These are phyloP conservation scores for Vitis amurensis DNA, from an alignment of 164 flowering plant species.

Conservation along the genomic window DNA sequence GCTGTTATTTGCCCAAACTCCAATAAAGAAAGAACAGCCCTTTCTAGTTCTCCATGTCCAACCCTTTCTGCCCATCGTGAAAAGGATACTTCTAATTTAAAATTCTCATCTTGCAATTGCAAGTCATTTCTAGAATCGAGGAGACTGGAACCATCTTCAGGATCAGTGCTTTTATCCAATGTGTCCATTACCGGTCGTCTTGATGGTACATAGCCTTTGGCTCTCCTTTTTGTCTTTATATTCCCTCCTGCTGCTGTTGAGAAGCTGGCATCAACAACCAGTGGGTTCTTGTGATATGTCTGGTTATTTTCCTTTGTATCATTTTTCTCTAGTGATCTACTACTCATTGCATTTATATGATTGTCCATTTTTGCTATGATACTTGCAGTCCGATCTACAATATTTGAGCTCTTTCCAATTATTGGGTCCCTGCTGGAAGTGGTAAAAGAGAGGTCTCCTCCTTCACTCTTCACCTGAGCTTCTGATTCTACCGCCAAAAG, in stretches of 20 bases:
- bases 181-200: conserved; percentile 52
- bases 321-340: conserved; percentile 45
- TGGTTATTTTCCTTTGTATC: conserved; percentile 56
- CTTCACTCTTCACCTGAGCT: conserved; percentile 73
- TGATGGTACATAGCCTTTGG: conserved; percentile 56
- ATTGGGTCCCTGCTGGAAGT: conserved; percentile 35
- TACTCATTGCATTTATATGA: conserved; percentile 59
- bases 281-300: conserved; percentile 36
- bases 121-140: conserved; percentile 36
- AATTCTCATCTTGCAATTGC: conserved; percentile 57
- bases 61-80: conserved; percentile 97
- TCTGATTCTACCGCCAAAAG: conserved; percentile 98
- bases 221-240: conserved; percentile 70
- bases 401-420: conserved; percentile 48
- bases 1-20: conserved; percentile 98
- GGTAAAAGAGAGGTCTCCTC: conserved; percentile 46
- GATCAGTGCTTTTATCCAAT: conserved; percentile 49
- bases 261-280: conserved; percentile 39
- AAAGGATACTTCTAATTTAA: conserved; percentile 55
- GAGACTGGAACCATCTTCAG: conserved; percentile 46
- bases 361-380: conserved; percentile 81
- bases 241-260: conserved; percentile 36
- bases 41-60: conserved; percentile 86
- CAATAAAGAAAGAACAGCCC: conserved; percentile 90
- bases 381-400: conserved; percentile 82